Base-by-base conservation (phyloP, 2,329 filamentous ascomycete species). In the Cyclaneusma minus region DNA sequence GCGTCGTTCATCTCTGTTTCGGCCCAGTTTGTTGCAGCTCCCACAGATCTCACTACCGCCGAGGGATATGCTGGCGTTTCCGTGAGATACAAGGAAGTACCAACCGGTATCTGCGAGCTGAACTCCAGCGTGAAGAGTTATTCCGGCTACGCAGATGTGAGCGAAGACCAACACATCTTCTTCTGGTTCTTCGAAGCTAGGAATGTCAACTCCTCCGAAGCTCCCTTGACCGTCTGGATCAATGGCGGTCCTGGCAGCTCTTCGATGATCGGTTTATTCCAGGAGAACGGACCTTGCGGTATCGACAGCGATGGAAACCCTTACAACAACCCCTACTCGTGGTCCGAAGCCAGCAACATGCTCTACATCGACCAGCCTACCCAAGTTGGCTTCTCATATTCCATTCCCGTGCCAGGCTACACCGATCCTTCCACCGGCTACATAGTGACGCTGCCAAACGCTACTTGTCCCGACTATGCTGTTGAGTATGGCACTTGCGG, bases 171-270 rank as follows among this genome's bases (percentile, higher is more conserved):
- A n/a, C n/a, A 44, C 28, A 44, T 38, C 13, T 53, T 53, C 37
- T 53, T 52, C 36, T 57, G 54, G 54, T 58, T 58, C 33, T 52
- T 59, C 37, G 54, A 58, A 32, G 43, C 54, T 1, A 42, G 57
- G 14, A 55, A 63, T 29, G 46, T 48, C 13, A 54, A 59, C 35
- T 57, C 68, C 2, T 37, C 43, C 42, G 61, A 31, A 48, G 54
- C 34, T 47, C 60, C 56, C 7, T 40, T 72, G 23, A 64, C 68
- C 2, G 62, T 76, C 32, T 77, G 67, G 66, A 59, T 78, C 33
- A 75, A 74, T 43, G 72, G 73, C 18, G 72, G 72, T 1, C 72
- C 72, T 0, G 72, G 72, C 3, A 58, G 57, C 22, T 70, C 64
- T 40, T 73, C 67, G 28, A 60, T 78, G 56, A 60, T 68, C 31